A percentile compares a stretch with the other conserved stretches of the same genome.
These are phyloP conservation scores for Ustilago hordei DNA, from an alignment of 1,284 basidiomycete genomes.

Conservation along the genomic window DNA sequence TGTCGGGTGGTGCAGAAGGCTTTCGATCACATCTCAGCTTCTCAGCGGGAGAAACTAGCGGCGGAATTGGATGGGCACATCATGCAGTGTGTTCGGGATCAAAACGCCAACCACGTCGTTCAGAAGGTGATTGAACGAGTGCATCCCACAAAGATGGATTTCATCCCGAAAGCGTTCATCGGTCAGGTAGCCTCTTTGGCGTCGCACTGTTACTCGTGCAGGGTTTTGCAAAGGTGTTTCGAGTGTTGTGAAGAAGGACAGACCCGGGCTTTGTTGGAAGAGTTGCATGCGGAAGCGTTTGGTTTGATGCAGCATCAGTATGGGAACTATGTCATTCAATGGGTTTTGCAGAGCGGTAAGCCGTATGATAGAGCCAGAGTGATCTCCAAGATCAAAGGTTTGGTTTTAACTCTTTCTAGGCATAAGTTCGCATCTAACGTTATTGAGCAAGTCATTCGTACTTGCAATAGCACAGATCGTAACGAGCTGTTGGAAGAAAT, in stretches of 20 bases:
- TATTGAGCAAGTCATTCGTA: slow-evolving; percentile 88
- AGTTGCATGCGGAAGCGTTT: slow-evolving; percentile 79
- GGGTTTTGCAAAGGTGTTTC: slow-evolving; percentile 92
- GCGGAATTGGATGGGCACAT: slow-evolving; percentile 84
- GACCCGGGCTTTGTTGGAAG: slow-evolving; percentile 82
- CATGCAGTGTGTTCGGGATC: slow-evolving; percentile 87
- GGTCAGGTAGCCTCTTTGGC: slow-evolving; percentile 87
- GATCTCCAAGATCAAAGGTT: slow-evolving; percentile 80
- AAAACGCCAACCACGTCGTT: slow-evolving; percentile 92
- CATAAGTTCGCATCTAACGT: slow-evolving; percentile 99
- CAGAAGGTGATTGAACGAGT: slow-evolving; percentile 68
- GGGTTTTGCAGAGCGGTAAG: slow-evolving; percentile 84
- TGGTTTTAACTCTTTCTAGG: slow-evolving; percentile 76
- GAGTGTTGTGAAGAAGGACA: slow-evolving; percentile 76
- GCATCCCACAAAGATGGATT: slow-evolving; percentile 80
- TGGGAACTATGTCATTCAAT: slow-evolving; percentile 92
- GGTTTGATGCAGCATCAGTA: slow-evolving; percentile 71
- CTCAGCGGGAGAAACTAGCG: slow-evolving; percentile 49
- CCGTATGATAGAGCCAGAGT: slow-evolving; percentile 79
- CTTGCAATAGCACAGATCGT: slow-evolving; percentile 76
- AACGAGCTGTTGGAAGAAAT: slow-evolving; percentile 83
- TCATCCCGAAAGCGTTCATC: slow-evolving; percentile 79
- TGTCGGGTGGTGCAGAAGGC: slow-evolving; percentile 75
- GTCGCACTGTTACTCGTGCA: slow-evolving; percentile 92
- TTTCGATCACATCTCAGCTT: slow-evolving; percentile 73